Base-by-base conservation (phyloP, 768 basidiomycete genomes). In the Exsudoporus frostii region DNA sequence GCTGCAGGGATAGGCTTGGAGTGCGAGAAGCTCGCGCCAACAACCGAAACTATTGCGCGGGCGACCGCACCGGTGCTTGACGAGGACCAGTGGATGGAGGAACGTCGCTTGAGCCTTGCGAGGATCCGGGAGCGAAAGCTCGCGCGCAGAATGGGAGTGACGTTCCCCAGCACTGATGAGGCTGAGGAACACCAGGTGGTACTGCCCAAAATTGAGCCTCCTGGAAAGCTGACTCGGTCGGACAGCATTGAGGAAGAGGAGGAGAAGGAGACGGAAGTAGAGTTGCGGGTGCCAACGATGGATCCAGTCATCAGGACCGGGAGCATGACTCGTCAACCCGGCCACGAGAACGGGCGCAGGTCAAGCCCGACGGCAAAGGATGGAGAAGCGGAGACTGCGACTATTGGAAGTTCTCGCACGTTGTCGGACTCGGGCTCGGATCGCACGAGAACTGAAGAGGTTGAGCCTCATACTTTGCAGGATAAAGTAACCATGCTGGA, bases 1-100 rank as follows among this genome's bases (percentile, higher is more conserved):
- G 81, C 81, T 4, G 86, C 90, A 0, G 84, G 85, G 1, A 67
- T 77, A 11, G 55, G 62, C 6, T 29, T 72, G 41, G 41, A 54
- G 10, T 61, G 63, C 4, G 70, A 72, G 42, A 65, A 60, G 37
- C 22, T 58, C 13, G 43, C 42, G 1, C 37, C 57, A 4, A 36
- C 43, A 3, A 3, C 33, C 1, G 66, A 61, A 14, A 45, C 45
- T 9, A 10, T 27, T 11, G 45, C 32, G 9, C 62, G 49, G 36
- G 8, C 40, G 11, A 30, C 50, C 11, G n/a, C 33, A 15, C 57
- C 56, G 7, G 44, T 54, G 39, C 36, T 57, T 1, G 67, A 69
- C n/a, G 68, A 71, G 10, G 70, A 72, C 0, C 59, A 68, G 24
- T 70, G 69, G 70, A 70, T 70, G 69, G 69, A 70, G 19, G 69